A percentile compares a stretch with the other conserved stretches of the same genome.
These are phyloP conservation scores for Phtheirospermum japonicum DNA, from an alignment of 257 asterid genomes.

Conservation along the genomic window DNA sequence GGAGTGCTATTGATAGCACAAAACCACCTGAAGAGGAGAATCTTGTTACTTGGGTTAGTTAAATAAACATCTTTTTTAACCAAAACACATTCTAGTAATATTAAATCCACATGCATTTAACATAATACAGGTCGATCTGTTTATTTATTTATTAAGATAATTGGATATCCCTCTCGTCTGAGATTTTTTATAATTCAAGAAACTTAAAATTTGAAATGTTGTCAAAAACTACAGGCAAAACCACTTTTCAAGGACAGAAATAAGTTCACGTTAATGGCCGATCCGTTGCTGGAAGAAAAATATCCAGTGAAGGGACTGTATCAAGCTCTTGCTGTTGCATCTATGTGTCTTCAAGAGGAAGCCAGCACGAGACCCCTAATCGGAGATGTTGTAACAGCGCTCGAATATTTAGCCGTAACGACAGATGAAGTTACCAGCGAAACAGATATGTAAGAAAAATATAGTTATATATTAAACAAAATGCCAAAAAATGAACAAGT, in stretches of 20 bases:
- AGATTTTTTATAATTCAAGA: too few species aligned
- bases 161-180: too few species aligned
- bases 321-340: conserved; percentile 51
- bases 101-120: not conserved
- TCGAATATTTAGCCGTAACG: conserved; percentile 37
- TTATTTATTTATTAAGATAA: too few species aligned
- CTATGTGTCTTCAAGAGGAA: conserved; percentile 56
- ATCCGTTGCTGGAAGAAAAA: conserved; percentile 45
- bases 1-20: conserved; percentile 44
- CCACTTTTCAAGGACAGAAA: conserved; percentile 48
- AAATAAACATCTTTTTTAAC: not conserved
- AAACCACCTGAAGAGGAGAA: conserved; percentile 51
- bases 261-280: conserved; percentile 40
- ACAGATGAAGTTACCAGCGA: conserved; percentile 26
- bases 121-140: too few species aligned
- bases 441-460: not conserved
- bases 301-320: conserved; percentile 43
- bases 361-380: conserved; percentile 49
- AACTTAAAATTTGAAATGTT: not conserved
- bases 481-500: not conserved
- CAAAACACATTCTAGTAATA: not conserved
- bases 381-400: conserved; percentile 57
- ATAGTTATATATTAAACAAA: not conserved
- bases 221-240: conserved; percentile 35
- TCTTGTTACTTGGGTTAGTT: conserved; percentile 49